Conservation (phyloP, 2,329 filamentous ascomycete genomes). For the Fusarium tanahbumbuense region DNA sequence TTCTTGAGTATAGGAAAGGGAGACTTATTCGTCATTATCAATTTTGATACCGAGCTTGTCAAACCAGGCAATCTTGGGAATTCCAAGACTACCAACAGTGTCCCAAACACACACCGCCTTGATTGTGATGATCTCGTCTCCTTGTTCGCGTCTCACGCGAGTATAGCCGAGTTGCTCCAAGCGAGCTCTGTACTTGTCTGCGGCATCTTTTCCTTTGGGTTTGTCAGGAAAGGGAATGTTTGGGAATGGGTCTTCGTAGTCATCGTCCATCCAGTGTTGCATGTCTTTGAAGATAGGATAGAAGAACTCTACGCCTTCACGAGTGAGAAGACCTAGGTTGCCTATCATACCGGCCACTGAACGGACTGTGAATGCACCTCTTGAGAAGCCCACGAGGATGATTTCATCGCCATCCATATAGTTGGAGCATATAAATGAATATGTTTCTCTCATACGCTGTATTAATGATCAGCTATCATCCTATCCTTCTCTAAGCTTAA, state of each 20-base stretch:
- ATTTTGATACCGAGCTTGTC: conserved; percentile 60
- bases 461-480: conserved; percentile 5
- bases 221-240: conserved; percentile 60
- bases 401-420: conserved; percentile 69
- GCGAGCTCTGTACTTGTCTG: conserved; percentile 56
- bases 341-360: conserved; percentile 66
- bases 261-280: conserved; percentile 62
- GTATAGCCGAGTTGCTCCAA: conserved; percentile 59
- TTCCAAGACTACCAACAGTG: conserved; percentile 57
- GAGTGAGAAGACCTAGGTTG: conserved; percentile 63
- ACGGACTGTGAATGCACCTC: conserved; percentile 69
- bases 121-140: conserved; percentile 59
- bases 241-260: conserved; percentile 62
- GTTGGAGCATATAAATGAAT: conserved; percentile 71
- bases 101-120: conserved; percentile 62
- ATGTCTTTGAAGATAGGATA: conserved; percentile 68
- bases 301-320: conserved; percentile 65
- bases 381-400: conserved; percentile 67
- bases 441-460: conserved; percentile 69
- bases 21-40: conserved; percentile 60
- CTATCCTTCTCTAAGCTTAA: neutral
- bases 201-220: conserved; percentile 58
- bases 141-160: conserved; percentile 55
- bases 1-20: neutral
- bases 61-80: conserved; percentile 60